Base-by-base conservation (phyloP, 192 early-diverging fungal genomes). In the Backusella morwellensis region DNA sequence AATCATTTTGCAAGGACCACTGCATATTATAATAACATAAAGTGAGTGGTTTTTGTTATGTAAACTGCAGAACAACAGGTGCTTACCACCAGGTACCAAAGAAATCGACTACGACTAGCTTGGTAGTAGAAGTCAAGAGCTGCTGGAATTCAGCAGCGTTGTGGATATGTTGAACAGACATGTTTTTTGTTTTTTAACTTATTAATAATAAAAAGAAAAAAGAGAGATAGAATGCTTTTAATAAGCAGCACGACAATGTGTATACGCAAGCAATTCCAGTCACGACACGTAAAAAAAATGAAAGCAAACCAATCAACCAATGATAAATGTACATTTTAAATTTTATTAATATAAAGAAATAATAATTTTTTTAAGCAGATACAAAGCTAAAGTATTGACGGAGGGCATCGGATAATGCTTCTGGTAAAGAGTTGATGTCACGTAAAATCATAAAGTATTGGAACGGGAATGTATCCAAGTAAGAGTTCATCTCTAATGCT, bases 401-500 rank as follows among this genome's bases (percentile, higher is more conserved):
- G 38, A 99, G 87, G n/a, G 95, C 94, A 82, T 98, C 97, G 17
- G 95, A 86, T 66, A 99, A 85, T 6, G 96, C 95, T 72, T 92
- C 90, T 0, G 98, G 96, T 66, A 99, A 85, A 32, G 89, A 86
- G 76, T 94, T 92, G 80, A 98, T 93, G 80, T 98, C 91, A 76
- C 91, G 92, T 72, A 98, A 81, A 21, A 98, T 91, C 54, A 98
- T 91, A 80, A 96, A 99, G 86, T 97, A 98, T 79, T 98, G 93
- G 87, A 99, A 99, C 34, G 98, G 97, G 91, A 99, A 99, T 12
- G 94, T 95, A 63, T 97, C 95, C 75, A 99, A 88, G 82, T 98
- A 99, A 63, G 91, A 83, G 41, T 88, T 89, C 85, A 96, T 90
- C 77, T 91, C 78, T 77, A 97, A 80, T 54, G 85, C 88, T 66